A percentile compares a stretch with the other conserved stretches of the same genome.
Conservation (phyloP, 805 yeast species). For the Wickerhamiella qilinensis region DNA sequence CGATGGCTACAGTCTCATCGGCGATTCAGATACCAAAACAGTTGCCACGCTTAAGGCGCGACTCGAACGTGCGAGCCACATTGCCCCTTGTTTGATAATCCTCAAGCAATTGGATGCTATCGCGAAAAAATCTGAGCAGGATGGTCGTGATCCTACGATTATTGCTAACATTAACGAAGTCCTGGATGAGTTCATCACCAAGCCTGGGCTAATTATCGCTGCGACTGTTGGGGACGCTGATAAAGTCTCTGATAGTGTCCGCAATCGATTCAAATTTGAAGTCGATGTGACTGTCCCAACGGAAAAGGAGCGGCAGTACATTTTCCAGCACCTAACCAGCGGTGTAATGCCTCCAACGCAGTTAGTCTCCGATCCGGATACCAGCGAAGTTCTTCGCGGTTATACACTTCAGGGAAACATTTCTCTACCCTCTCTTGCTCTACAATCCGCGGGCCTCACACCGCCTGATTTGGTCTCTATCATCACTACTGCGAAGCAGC, state of each 20-base stretch:
- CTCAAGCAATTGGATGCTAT: constrained; percentile 61
- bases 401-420: constrained; percentile 33
- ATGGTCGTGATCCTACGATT: constrained; percentile 27
- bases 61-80: constrained; percentile 43
- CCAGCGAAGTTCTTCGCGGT: constrained; percentile 5
- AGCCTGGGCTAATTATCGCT: constrained; percentile 34
- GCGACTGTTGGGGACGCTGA: constrained; percentile 60
- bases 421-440: constrained; percentile 39
- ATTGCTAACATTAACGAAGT: constrained; percentile 37
- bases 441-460: constrained; percentile 85
- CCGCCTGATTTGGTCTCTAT: constrained; percentile 69
- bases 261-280: constrained; percentile 63
- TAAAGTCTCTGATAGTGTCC: constrained; percentile 43
- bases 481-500: constrained; percentile 39
- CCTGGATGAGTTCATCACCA: constrained; percentile 36
- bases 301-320: constrained; percentile 52
- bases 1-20: constrained; percentile 51
- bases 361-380: constrained; percentile 5
- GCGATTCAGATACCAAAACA: constrained; percentile 63
- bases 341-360: constrained; percentile 2
- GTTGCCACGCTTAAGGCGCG: constrained; percentile 65
- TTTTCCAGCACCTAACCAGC: constrained; percentile 36
- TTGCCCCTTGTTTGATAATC: constrained; percentile 33
- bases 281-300: constrained; percentile 60
- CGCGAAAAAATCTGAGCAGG: constrained; percentile 50